A percentile compares a stretch with the other conserved stretches of the same genome.
phyloP scores from a whole-genome alignment of 345 rosid species.

The Gynandropsis gynandra region DNA sequence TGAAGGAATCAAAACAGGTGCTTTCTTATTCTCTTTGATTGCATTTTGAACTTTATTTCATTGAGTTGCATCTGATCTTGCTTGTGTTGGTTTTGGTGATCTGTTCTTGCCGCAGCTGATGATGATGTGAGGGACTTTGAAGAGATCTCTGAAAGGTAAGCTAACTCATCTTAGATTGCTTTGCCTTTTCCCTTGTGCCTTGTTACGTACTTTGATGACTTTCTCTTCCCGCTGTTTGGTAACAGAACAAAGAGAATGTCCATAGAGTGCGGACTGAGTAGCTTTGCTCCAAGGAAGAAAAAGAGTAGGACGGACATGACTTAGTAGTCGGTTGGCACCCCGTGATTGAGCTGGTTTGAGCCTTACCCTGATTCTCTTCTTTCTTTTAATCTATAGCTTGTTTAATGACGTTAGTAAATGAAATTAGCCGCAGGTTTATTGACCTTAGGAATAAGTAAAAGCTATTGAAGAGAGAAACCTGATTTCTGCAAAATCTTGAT shows the following conservation, averaged over 20 bases:
- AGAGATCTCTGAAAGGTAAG: constrained; percentile 49
- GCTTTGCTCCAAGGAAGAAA: constrained; percentile 74
- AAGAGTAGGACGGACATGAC: constrained; percentile 53
- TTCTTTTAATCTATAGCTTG: no score
- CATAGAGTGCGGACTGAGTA: constrained; percentile 64
- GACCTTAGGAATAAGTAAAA: no score
- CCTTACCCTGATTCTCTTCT: no score
- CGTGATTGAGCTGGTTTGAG: no score
- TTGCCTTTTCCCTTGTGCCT: background rate
- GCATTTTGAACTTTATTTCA: background rate
- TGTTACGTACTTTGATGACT: constrained; percentile 5
- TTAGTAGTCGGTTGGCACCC: no score
- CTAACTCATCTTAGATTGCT: background rate
- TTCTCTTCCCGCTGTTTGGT: background rate
- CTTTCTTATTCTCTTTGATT: constrained; percentile 4
- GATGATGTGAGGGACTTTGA: constrained; percentile 42
- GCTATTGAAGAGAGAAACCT: no score
- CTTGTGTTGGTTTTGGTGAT: constrained; percentile 11
- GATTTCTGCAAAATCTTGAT: no score
- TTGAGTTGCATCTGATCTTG: background rate
- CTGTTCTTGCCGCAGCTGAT: constrained; percentile 21
- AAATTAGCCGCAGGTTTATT: no score
- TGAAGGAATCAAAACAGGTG: constrained; percentile 46
- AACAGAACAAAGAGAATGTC: constrained; percentile 79
- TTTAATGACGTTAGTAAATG: no score